Evolutionary conservation across 2,329 filamentous ascomycete species (phyloP).

Genomic region (Metarhizium brunneum): DNA sequence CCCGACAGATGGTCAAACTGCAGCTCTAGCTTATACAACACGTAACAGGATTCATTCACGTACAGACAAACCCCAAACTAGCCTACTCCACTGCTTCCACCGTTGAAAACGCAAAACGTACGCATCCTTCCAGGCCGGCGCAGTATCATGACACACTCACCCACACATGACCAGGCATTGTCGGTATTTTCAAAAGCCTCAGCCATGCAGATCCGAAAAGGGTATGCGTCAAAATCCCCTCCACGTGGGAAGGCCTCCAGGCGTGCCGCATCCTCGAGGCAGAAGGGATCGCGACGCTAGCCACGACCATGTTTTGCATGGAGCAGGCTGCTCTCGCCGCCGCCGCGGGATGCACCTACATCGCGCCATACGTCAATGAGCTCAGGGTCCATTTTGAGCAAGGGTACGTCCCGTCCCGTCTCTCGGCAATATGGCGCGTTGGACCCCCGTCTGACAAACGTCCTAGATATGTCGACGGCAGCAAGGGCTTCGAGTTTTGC

Average conservation of each 20-base stretch:
- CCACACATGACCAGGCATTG: conserved; percentile 31
- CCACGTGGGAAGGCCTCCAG: conserved; percentile 54
- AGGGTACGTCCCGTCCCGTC: conserved; percentile 22
- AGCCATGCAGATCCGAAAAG: conserved; percentile 35
- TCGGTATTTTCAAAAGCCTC: conserved; percentile 35
- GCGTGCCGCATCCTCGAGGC: conserved; percentile 46
- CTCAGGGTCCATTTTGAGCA: conserved; percentile 51
- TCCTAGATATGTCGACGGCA: conserved; percentile 35
- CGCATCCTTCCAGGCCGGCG: conserved; percentile 7
- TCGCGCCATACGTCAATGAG: conserved; percentile 59
- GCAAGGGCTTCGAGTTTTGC: conserved; percentile 41
- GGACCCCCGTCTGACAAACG: not conserved
- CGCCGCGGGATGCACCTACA: conserved; percentile 49
- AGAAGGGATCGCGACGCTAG: conserved; percentile 47
- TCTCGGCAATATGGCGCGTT: not conserved
- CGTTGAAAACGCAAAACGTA: conserved; percentile 41
- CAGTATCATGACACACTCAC: not conserved
- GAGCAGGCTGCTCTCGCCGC: conserved; percentile 50
- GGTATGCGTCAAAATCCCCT: conserved; percentile 54
- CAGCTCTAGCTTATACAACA: conserved; percentile 40
- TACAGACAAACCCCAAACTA: conserved; percentile 51
- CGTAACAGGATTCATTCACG: conserved; percentile 42
- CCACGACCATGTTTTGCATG: conserved; percentile 54
- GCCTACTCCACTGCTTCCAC: conserved; percentile 41
- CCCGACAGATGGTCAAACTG: conserved; percentile 43